A percentile compares a stretch with the other conserved stretches of the same genome.
Evolutionary conservation across 179 eudicot genomes (phyloP).

Genomic region (Beta macrorhiza): DNA sequence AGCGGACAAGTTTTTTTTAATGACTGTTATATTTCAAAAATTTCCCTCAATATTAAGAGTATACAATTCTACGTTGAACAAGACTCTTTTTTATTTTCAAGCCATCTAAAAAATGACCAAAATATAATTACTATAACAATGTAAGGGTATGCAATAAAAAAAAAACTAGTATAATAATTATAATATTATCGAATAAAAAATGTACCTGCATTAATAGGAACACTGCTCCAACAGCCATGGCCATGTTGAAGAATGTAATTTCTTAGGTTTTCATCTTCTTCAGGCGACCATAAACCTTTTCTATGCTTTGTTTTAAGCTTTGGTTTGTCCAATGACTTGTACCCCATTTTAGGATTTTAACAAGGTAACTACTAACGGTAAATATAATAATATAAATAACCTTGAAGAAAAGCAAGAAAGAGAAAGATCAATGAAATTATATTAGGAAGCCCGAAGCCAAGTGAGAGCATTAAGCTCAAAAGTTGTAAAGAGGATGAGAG

Average conservation of each 20-base stretch:
- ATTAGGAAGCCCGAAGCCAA: neutral
- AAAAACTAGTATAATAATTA: neutral
- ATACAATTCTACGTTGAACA: neutral
- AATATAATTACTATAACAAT: too few relatives aligned
- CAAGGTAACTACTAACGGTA: neutral
- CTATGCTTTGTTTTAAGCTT: constrained; percentile 33
- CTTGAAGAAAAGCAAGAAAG: neutral
- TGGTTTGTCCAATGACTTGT: constrained; percentile 27
- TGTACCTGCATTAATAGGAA: constrained; percentile 69
- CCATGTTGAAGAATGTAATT: constrained; percentile 45
- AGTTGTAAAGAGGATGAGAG: neutral
- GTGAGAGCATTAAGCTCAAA: neutral
- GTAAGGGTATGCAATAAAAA: too few relatives aligned
- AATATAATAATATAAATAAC: neutral
- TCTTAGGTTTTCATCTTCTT: constrained; percentile 39
- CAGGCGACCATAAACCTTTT: constrained; percentile 56
- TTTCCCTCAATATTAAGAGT: too few relatives aligned
- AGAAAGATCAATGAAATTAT: neutral
- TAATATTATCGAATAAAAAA: neutral
- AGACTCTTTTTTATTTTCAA: neutral
- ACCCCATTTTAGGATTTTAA: constrained; percentile 16
- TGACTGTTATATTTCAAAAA: too few relatives aligned
- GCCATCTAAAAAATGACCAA: too few relatives aligned
- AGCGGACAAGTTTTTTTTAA: too few relatives aligned
- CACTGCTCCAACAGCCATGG: constrained; percentile 49